phyloP scores from a whole-genome alignment of 176 grass and related monocot species.

The Miscanthus lutarioriparius region DNA sequence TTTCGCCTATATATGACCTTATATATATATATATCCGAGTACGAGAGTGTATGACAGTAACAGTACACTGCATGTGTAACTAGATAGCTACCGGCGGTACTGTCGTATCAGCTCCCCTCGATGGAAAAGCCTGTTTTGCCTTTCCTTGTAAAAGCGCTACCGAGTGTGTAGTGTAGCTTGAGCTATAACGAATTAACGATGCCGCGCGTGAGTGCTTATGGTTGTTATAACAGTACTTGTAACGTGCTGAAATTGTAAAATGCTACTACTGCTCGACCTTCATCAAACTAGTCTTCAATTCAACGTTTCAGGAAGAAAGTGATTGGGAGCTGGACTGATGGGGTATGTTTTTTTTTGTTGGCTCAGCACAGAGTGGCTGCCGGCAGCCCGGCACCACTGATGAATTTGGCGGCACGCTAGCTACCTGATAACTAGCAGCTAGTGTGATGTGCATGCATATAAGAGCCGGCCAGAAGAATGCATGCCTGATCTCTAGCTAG shows the following conservation, averaged over 20 bases:
- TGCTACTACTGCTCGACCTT: neutral
- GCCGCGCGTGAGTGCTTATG: neutral
- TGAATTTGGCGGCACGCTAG: slow-evolving; percentile 30
- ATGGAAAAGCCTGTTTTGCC: slow-evolving; percentile 27
- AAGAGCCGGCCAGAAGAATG: neutral
- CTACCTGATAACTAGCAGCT: neutral
- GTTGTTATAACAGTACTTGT: neutral
- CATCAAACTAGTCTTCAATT: neutral
- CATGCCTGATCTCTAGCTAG: neutral
- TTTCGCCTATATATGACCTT: too few species aligned
- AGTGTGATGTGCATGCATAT: neutral
- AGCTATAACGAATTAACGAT: neutral
- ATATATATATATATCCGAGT: too few species aligned
- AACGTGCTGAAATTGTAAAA: neutral
- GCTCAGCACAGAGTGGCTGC: neutral
- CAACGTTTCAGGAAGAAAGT: neutral
- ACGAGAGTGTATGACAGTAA: slow-evolving; percentile 7
- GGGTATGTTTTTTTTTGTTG: neutral
- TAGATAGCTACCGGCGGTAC: neutral
- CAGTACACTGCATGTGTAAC: slow-evolving; percentile 19
- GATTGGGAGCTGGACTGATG: neutral
- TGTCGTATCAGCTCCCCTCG: neutral
- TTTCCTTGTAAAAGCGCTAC: slow-evolving; percentile 10
- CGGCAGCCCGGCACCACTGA: neutral
- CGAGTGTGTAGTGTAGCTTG: neutral